phyloP scores from a whole-genome alignment of 306 rosid genomes.

The Pueraria montana region DNA sequence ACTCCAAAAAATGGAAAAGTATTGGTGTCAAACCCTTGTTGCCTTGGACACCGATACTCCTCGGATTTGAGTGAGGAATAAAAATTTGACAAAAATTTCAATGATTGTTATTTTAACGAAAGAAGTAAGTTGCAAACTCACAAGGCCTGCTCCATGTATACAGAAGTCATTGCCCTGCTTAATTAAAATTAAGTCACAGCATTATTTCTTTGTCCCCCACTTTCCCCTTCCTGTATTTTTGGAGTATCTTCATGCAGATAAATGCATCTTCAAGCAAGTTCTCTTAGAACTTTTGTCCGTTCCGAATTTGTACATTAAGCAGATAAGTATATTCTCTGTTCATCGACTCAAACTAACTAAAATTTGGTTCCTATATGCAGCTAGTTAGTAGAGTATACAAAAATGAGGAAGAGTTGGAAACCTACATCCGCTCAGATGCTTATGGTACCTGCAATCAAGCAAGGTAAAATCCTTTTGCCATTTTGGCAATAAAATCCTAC shows the following conservation, averaged over 20 bases:
- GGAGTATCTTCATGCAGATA: conserved; percentile 30
- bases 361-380: conserved; percentile 59
- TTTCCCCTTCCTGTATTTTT: neutral
- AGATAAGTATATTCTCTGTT: conserved; percentile 9
- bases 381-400: conserved; percentile 76
- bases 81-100: neutral
- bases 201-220: neutral
- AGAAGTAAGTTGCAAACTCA: neutral
- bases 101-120: neutral
- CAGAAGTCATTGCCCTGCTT: neutral
- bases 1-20: too few relatives aligned
- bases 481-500: conserved; percentile 22
- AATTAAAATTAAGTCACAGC: conserved; percentile 30
- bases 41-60: too few relatives aligned
- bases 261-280: conserved; percentile 27
- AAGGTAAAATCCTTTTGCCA: conserved; percentile 60
- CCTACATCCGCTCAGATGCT: conserved; percentile 79
- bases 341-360: conserved; percentile 44
- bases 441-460: conserved; percentile 74
- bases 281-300: conserved; percentile 33
- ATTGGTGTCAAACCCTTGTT: too few relatives aligned
- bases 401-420: conserved; percentile 87
- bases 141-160: conserved; percentile 1
- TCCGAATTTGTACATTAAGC: conserved; percentile 4
- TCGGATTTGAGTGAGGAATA: neutral